Percentiles rank a stretch among this genome's conserved stretches.
phyloP scores from a whole-genome alignment of 2,329 filamentous ascomycete genomes.

The Zopfia rhizophila region DNA sequence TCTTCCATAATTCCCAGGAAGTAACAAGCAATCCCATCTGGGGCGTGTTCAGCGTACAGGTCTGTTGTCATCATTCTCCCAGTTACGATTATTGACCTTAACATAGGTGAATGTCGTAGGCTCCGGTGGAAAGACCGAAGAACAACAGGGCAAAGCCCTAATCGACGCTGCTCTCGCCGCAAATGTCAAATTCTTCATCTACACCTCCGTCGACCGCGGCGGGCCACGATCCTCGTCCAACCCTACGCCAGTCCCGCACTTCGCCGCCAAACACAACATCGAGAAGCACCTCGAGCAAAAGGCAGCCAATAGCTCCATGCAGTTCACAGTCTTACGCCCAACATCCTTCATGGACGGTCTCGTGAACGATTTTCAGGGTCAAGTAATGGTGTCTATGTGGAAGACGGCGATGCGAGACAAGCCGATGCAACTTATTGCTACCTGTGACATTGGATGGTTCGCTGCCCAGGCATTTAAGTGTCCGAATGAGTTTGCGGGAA shows the following conservation, averaged over 20 bases:
- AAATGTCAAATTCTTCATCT: conserved; percentile 48
- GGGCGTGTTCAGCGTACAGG: conserved; percentile 42
- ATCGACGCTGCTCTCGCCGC: conserved; percentile 41
- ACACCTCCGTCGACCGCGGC: conserved; percentile 48
- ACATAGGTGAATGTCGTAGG: conserved; percentile 50
- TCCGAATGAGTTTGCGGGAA: conserved; percentile 53
- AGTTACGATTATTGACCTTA: neutral
- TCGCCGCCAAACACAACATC: conserved; percentile 67
- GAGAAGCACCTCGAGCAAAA: conserved; percentile 65
- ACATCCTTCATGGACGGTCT: conserved; percentile 69
- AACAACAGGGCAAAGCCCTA: conserved; percentile 45
- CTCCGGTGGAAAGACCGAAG: conserved; percentile 36
- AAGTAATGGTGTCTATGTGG: conserved; percentile 27
- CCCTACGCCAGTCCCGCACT: conserved; percentile 67
- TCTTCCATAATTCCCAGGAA: conserved; percentile 59
- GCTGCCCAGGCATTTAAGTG: conserved; percentile 58
- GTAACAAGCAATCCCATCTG: conserved; percentile 34
- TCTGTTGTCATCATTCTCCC: neutral
- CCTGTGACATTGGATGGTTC: conserved; percentile 60
- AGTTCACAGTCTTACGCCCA: conserved; percentile 68
- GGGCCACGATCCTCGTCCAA: conserved; percentile 56
- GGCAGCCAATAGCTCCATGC: conserved; percentile 55
- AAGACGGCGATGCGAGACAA: conserved; percentile 22
- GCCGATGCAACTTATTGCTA: conserved; percentile 45
- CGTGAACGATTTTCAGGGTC: conserved; percentile 45